Percentiles rank a stretch among this genome's conserved stretches.
These are phyloP conservation scores for Boechera stricta DNA, from an alignment of 345 rosid species.

Conservation along the genomic window DNA sequence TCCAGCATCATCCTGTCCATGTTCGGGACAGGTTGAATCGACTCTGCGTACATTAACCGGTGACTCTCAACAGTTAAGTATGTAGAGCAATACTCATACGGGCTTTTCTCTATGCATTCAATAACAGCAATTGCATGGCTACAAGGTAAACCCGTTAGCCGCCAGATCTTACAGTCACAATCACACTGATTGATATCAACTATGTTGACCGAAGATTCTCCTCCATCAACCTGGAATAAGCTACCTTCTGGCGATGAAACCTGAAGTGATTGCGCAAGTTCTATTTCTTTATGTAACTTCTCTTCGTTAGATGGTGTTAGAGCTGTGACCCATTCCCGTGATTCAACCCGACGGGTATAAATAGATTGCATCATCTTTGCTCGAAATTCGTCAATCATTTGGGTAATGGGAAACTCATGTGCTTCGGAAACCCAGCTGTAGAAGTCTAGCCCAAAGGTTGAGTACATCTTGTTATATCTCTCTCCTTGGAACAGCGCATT, in stretches of 20 bases:
- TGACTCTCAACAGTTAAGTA: conserved; percentile 66
- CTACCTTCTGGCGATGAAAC: conserved; percentile 58
- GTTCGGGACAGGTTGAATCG: conserved; percentile 84
- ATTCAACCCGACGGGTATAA: conserved; percentile 67
- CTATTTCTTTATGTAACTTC: conserved; percentile 66
- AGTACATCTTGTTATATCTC: conserved; percentile 75
- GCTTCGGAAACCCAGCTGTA: conserved; percentile 93
- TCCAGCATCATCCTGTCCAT: conserved; percentile 59
- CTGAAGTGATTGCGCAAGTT: conserved; percentile 53
- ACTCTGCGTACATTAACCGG: conserved; percentile 63
- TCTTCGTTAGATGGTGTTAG: conserved; percentile 84
- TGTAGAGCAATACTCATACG: conserved; percentile 78
- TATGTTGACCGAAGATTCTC: conserved; percentile 51
- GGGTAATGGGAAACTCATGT: conserved; percentile 90
- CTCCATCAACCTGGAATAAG: conserved; percentile 75
- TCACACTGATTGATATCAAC: conserved; percentile 75
- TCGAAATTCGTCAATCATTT: conserved; percentile 73
- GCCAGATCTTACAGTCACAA: conserved; percentile 88
- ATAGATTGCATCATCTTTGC: conserved; percentile 89
- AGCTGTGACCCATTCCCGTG: conserved; percentile 72
- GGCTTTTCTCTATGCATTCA: conserved; percentile 59
- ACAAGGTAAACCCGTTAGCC: conserved; percentile 75
- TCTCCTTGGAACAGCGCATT: conserved; percentile 76
- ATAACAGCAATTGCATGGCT: conserved; percentile 82
- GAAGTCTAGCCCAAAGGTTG: conserved; percentile 76